Base-by-base conservation (phyloP, 1,139 yeast species). In the Pichia sp. region DNA sequence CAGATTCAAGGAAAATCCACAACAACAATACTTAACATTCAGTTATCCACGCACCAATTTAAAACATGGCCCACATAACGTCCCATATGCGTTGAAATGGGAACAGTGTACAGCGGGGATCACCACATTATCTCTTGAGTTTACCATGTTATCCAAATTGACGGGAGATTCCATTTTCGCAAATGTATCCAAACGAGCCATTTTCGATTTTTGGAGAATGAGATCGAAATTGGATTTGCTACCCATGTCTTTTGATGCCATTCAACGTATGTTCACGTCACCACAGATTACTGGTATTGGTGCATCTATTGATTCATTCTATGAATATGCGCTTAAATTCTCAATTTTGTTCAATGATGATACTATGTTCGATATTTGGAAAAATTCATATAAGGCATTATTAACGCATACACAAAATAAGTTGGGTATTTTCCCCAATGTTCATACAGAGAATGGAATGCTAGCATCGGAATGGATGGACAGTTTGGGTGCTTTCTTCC, bases 231-330 rank as follows among this genome's bases (percentile, higher is more conserved):
- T 83, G 11, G 76, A 83, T 47, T 62, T 88, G 20, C 55, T 88
- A 9, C 94, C 96, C 2, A 82, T 83, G 85, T 70, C 91, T 0
- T 62, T 87, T 9, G 79, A 81, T 45, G 59, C 72, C 0, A 74
- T 73, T 22, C 10, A 33, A 5, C 39, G 44, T 19, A 53, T 57
- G 24, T 78, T 87, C 77, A 62, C 65, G 27, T 81, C 81, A 38
- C 58, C 71, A 0, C n/a, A n/a, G n/a, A 61, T 77, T 29, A 73
- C 91, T 0, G 96, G 96, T 0, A 69, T 84, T 9, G 97, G 97
- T 1, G 96, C 97, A 0, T 82, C 94, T 3, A 74, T 85, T n/a
- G 97, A 88, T 59, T 86, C 96, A 0, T 85, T 84, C 51, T 88
- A 82, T 55, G 97, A 88, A 53, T 85, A 88, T 55, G 84, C 95